Base-by-base conservation (phyloP, 129 eudicot species). In the Deinandra increscens region DNA sequence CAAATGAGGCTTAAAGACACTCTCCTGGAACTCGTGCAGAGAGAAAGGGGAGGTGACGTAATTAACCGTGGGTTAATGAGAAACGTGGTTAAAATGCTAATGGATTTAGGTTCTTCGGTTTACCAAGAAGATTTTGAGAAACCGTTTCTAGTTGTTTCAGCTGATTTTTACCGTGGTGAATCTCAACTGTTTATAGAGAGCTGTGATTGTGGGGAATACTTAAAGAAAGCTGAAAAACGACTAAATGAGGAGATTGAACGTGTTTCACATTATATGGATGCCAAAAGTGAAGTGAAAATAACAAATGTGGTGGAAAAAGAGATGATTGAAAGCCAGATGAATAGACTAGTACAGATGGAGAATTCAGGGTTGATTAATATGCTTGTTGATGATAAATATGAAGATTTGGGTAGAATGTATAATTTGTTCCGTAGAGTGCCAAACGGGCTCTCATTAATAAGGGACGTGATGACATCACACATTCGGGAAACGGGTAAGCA, bases 81-180 rank as follows among this genome's bases (percentile, higher is more conserved):
- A 84, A 84, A 84, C 67, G 58, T 81, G 66, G 79, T 81, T 44
- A 84, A 84, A 76, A 84, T 84, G 88, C 49, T 84, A 39, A 81
- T 78, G 82, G 88, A 84, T 53, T 48, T 84, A 19, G 85, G 85
- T 44, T 68, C 80, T 36, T 67, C 75, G 13, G 88, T 84, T 29
- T 84, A 84, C 46, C 85, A 84, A 72, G 83, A 84, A 44, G 85
- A 84, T 43, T 84, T 84, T 69, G 88, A 84, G 74, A 84, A 77
- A 75, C 88, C 83, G 9, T 84, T 80, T 78, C 80, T 84, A 14
- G 85, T 78, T 1, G 83, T 84, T 9, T 80, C 88, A 0, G 73
- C 81, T 53, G 73, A 78, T 46, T 84, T 84, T 50, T 84, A 48
- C 54, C 83, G 78, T 79, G 54, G 22, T n/a, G 54, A 84, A 66